phyloP scores from a whole-genome alignment of 805 yeast genomes.

The Nakazawaea ambrosiae region DNA sequence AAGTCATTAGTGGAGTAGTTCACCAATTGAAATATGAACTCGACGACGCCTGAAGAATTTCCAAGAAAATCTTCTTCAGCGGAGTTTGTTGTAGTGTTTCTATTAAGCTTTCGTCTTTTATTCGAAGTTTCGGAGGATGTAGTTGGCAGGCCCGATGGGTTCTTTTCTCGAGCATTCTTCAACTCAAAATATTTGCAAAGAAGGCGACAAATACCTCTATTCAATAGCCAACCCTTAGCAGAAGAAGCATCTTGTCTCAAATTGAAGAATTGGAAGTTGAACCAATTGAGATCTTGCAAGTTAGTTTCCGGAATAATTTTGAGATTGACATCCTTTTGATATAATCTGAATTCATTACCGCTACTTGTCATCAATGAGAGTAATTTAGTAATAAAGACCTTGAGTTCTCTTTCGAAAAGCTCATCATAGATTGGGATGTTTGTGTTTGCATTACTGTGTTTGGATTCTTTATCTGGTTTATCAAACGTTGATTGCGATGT shows the following conservation, averaged over 20 bases:
- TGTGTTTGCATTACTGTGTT: no score
- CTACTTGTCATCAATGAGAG: slow-evolving; percentile 15
- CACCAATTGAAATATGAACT: slow-evolving; percentile 18
- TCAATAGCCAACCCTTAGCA: slow-evolving; percentile 33
- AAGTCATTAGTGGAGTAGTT: slow-evolving; percentile 8
- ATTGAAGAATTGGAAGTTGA: slow-evolving; percentile 11
- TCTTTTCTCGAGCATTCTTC: no score
- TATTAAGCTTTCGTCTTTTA: background rate
- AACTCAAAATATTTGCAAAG: slow-evolving; percentile 24
- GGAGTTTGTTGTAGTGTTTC: no score
- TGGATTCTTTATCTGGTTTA: no score
- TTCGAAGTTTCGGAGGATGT: background rate
- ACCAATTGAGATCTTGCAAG: slow-evolving; percentile 15
- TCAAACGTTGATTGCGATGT: no score
- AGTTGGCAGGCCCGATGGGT: no score
- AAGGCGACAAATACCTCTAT: slow-evolving; percentile 28
- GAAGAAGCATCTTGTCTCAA: slow-evolving; percentile 6
- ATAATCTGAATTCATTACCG: slow-evolving; percentile 10
- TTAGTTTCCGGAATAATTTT: slow-evolving; percentile 12
- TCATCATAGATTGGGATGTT: no score
- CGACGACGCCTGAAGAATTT: slow-evolving; percentile 20
- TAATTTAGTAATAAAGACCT: slow-evolving; percentile 12
- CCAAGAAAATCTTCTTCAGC: slow-evolving; percentile 16
- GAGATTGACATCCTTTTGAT: slow-evolving; percentile 11
- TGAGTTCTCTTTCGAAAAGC: slow-evolving; percentile 11